phyloP scores from a whole-genome alignment of 495 filamentous ascomycete genomes.

The Penicillium desertorum region DNA sequence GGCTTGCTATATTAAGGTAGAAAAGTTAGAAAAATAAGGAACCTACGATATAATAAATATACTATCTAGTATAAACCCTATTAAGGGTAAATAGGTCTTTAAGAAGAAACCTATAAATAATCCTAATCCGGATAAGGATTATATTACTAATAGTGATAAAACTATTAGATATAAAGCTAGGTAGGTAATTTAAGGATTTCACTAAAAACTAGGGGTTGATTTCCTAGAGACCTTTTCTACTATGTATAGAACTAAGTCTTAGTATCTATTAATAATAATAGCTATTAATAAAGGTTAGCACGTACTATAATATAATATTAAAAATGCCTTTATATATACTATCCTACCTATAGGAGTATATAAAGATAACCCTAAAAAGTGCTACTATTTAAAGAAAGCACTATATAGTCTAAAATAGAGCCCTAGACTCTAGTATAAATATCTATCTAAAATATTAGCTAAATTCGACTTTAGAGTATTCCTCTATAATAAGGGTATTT shows the following conservation, averaged over 20 bases:
- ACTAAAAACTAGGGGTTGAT: neutral
- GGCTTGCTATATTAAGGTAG: too few relatives aligned
- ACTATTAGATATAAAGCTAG: neutral
- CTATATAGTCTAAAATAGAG: too few relatives aligned
- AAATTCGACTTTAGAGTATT: neutral
- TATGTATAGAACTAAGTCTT: neutral
- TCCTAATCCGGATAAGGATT: neutral
- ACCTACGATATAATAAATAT: too few relatives aligned
- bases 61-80: neutral
- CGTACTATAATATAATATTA: neutral
- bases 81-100: neutral
- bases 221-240: neutral
- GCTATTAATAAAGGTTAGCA: neutral
- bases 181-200: neutral
- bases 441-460: too few relatives aligned
- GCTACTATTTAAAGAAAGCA: too few relatives aligned
- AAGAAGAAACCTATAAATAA: neutral
- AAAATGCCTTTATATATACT: slow-evolving; percentile 2
- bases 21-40: too few relatives aligned
- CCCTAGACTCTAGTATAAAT: too few relatives aligned
- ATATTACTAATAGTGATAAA: neutral
- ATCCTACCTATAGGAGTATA: neutral
- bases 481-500: neutral
- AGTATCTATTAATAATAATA: neutral
- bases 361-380: too few relatives aligned